Evolutionary conservation across 257 asterid genomes (phyloP), one percentile per base, ranked within the genome.

Genomic region (Solanum boliviense): DNA sequence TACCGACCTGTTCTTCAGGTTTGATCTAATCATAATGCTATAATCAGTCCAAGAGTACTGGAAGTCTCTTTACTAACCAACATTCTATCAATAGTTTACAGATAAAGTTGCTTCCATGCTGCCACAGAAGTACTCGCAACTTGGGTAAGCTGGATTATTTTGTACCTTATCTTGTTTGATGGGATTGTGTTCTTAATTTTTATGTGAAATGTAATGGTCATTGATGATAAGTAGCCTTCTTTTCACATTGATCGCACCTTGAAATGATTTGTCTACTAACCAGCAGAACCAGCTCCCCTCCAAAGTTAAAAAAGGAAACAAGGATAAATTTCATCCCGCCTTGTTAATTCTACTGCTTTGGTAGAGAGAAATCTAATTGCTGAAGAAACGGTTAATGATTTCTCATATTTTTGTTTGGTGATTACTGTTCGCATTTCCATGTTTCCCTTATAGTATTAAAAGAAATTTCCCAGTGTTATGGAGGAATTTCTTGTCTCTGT

Each of bases 1-100:
- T 97, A 96, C 89, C 94, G 99, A 87, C 99, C 99, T 73, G 98
- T 96, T 88, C 94, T 93, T 87, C 98, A 97, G 99, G 99, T 97
- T 90, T 85, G 90, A 82, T 82, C 71, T 48, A 75, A 85, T 86
- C 32, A 21, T n/a, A 44, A 23, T 62, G 70, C 27, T 72, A 25
- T 73, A 13, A 87, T 75, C 39, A 20, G 29, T 79, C 25, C 29
- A 62, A 38, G 34, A 67, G 83, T 74, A 34, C 39, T 72, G 72
- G 67, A 44, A 41, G n/a, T 44, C 38, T 73, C 71, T 60, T 13
- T 35, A 20, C 67, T 79, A 13, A 86, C 35, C 31, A 86, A 75
- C 86, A 62, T 87, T 90, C 67, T 88, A 58, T 88, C 86, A 92
- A 95, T 96, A 97, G 98, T 97, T 97, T 84, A 95, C 97, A 4